Conservation (phyloP, 2,329 filamentous ascomycete genomes). For the Byssochlamys sp. region DNA sequence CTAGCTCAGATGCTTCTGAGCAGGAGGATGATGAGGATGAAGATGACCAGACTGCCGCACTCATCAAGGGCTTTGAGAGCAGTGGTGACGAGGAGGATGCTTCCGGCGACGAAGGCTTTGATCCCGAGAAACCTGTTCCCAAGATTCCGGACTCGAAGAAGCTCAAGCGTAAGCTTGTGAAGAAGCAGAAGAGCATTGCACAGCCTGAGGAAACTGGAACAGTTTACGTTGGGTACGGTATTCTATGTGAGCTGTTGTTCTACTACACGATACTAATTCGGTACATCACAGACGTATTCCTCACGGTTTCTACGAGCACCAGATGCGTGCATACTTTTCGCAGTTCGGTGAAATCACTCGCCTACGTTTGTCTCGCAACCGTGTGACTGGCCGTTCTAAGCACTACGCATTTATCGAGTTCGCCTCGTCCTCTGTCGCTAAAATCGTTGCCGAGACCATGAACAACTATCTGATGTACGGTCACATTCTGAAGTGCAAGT, state of each 20-base stretch:
- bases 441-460: constrained; percentile 91
- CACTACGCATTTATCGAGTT: constrained; percentile 97
- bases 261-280: constrained; percentile 8
- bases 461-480: constrained; percentile 93
- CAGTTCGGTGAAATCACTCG: constrained; percentile 79
- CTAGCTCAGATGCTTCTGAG: constrained; percentile 13
- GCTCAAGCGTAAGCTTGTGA: constrained; percentile 42
- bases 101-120: constrained; percentile 37
- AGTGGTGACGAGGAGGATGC: constrained; percentile 43
- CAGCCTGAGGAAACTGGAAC: constrained; percentile 54
- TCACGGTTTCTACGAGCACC: constrained; percentile 92
- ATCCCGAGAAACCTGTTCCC: constrained; percentile 36
- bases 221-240: constrained; percentile 65
- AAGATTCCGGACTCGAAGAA: constrained; percentile 37
- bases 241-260: background rate
- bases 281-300: constrained; percentile 56
- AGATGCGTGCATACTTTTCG: constrained; percentile 86
- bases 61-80: constrained; percentile 49
- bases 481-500: constrained; percentile 81
- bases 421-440: constrained; percentile 62
- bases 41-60: constrained; percentile 45
- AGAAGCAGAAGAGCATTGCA: constrained; percentile 40
- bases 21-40: constrained; percentile 28
- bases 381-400: constrained; percentile 79
- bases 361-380: constrained; percentile 80